Evolutionary conservation across 495 filamentous ascomycete species (phyloP).

Genomic region (Lentithecium fluviatile): DNA sequence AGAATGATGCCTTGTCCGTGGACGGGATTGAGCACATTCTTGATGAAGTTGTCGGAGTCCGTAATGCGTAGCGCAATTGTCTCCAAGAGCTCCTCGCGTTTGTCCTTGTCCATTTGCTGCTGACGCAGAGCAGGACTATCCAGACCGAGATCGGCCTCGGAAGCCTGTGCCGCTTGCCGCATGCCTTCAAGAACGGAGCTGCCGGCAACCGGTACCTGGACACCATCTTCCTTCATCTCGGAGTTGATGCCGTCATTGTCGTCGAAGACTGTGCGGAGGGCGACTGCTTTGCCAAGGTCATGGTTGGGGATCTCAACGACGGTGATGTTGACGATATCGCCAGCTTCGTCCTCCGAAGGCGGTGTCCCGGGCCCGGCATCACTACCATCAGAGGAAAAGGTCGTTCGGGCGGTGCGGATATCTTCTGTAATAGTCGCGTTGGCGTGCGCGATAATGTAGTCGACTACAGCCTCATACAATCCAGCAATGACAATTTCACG

Average conservation of each 20-base stretch:
- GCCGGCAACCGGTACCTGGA: conserved; percentile 65
- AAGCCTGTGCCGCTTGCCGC: conserved; percentile 73
- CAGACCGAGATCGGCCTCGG: conserved; percentile 79
- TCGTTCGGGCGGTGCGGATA: conserved; percentile 58
- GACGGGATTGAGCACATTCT: conserved; percentile 76
- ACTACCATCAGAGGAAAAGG: conserved; percentile 64
- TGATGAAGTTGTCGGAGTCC: conserved; percentile 82
- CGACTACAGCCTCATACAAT: conserved; percentile 90
- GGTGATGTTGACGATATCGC: conserved; percentile 85
- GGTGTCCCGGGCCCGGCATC: conserved; percentile 55
- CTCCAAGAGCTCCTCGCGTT: conserved; percentile 77
- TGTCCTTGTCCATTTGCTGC: conserved; percentile 74
- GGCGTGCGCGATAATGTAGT: conserved; percentile 86
- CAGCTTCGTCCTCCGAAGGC: conserved; percentile 62
- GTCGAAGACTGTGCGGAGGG: conserved; percentile 87
- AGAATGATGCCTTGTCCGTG: conserved; percentile 71
- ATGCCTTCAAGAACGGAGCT: conserved; percentile 83
- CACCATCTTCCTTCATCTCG: conserved; percentile 94
- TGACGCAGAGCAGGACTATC: conserved; percentile 64
- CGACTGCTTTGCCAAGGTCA: conserved; percentile 76
- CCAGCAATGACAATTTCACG: conserved; percentile 77
- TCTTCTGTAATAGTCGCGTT: conserved; percentile 85
- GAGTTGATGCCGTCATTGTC: conserved; percentile 87
- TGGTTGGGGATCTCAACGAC: conserved; percentile 82
- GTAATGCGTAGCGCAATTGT: conserved; percentile 65